phyloP scores from a whole-genome alignment of 306 rosid genomes.

The Alnus glutinosa region DNA sequence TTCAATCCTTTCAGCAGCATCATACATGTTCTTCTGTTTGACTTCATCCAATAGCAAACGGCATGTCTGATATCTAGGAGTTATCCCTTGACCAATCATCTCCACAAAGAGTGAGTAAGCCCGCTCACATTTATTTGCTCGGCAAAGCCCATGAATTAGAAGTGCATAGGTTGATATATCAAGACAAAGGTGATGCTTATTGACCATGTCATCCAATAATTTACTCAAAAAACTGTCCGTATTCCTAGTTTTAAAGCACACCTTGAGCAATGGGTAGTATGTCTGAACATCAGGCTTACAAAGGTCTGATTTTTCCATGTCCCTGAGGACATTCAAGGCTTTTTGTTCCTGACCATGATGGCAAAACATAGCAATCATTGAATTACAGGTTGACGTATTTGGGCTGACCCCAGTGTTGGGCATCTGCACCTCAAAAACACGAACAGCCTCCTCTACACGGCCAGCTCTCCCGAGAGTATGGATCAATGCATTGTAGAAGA shows the following conservation, averaged over 20 bases:
- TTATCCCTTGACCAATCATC: constrained; percentile 68
- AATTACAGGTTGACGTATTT: constrained; percentile 74
- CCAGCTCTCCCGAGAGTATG: constrained; percentile 73
- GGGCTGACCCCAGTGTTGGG: constrained; percentile 46
- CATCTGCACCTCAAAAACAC: constrained; percentile 64
- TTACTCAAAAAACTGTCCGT: constrained; percentile 40
- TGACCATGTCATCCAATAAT: constrained; percentile 66
- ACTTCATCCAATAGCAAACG: constrained; percentile 70
- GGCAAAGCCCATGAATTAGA: constrained; percentile 78
- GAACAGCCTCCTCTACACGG: constrained; percentile 47
- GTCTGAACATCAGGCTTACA: constrained; percentile 85
- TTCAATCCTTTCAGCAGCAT: constrained; percentile 68
- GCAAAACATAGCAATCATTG: constrained; percentile 81
- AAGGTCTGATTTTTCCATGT: constrained; percentile 61
- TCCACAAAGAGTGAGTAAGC: constrained; percentile 67
- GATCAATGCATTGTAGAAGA: constrained; percentile 70
- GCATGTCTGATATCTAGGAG: constrained; percentile 70
- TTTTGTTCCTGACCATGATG: constrained; percentile 46
- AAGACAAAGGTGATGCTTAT: constrained; percentile 67
- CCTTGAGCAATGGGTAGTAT: constrained; percentile 78
- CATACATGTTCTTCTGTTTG: constrained; percentile 57
- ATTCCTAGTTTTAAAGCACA: constrained; percentile 60
- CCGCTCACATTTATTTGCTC: constrained; percentile 63
- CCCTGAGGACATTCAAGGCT: constrained; percentile 51
- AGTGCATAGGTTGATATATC: constrained; percentile 75